phyloP scores from a whole-genome alignment of 768 basidiomycete genomes.

The Strobilomyces confusus region DNA sequence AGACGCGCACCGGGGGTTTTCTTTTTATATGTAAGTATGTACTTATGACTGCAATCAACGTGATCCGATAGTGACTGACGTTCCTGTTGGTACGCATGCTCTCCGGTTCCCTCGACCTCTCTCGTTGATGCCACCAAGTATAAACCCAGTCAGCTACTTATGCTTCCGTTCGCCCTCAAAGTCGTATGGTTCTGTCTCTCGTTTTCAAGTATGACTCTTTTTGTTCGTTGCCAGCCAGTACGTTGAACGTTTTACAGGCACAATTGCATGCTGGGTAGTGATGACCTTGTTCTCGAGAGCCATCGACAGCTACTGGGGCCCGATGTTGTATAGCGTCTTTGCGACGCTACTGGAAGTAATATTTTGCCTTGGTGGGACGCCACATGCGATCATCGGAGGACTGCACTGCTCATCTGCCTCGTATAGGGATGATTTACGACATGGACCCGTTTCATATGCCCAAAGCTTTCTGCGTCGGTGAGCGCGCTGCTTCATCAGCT shows the following conservation, averaged over 20 bases:
- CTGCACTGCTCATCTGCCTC: neutral
- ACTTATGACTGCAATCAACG: neutral
- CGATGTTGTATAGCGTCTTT: slow-evolving; percentile 45
- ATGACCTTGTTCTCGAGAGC: slow-evolving; percentile 43
- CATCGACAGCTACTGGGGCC: slow-evolving; percentile 45
- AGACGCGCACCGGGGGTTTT: neutral
- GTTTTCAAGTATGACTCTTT: slow-evolving; percentile 41
- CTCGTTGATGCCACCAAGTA: neutral
- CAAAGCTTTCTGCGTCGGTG: slow-evolving; percentile 52
- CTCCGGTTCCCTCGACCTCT: neutral
- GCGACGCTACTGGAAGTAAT: slow-evolving; percentile 50
- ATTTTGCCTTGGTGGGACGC: slow-evolving; percentile 54
- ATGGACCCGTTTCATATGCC: slow-evolving; percentile 65
- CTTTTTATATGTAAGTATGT: neutral
- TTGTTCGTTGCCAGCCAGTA: neutral
- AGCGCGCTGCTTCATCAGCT: slow-evolving; percentile 9
- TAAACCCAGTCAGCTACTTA: slow-evolving; percentile 17
- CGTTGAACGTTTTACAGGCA: slow-evolving; percentile 35
- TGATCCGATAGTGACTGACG: neutral
- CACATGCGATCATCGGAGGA: neutral
- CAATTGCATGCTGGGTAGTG: slow-evolving; percentile 47
- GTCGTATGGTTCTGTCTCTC: slow-evolving; percentile 57
- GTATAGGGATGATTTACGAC: slow-evolving; percentile 54
- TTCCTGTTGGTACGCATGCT: neutral
- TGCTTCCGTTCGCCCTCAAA: slow-evolving; percentile 57